Conservation (phyloP, 805 yeast genomes). For the Zygotorulaspora chibaensis region DNA sequence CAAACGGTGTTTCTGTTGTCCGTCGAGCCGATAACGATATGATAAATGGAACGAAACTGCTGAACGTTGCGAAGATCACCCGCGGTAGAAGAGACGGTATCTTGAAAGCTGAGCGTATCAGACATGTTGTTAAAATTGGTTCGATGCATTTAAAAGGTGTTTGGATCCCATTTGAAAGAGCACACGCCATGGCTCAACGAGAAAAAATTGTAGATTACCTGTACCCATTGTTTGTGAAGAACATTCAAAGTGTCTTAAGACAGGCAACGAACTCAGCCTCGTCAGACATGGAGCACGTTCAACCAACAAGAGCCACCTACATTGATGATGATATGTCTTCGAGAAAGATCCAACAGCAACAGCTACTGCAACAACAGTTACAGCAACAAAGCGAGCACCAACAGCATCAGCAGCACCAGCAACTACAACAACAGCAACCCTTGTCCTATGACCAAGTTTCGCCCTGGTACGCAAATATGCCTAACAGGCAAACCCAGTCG, state of each 20-base stretch:
- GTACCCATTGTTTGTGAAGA: slow-evolving; percentile 68
- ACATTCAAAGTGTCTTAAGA: slow-evolving; percentile 50
- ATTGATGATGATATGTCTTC: neutral
- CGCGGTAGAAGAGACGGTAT: slow-evolving; percentile 85
- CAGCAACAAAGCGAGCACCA: slow-evolving; percentile 7
- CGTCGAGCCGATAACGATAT: slow-evolving; percentile 81
- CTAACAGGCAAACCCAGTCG: slow-evolving; percentile 2
- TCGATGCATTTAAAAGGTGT: slow-evolving; percentile 87
- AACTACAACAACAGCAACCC: slow-evolving; percentile 9
- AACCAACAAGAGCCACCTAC: neutral
- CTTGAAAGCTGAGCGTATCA: slow-evolving; percentile 66
- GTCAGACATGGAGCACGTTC: neutral
- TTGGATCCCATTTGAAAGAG: slow-evolving; percentile 85
- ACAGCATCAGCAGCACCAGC: slow-evolving; percentile 9
- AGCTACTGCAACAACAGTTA: slow-evolving; percentile 6
- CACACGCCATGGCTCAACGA: slow-evolving; percentile 73
- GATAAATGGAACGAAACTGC: slow-evolving; percentile 79
- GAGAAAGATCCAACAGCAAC: slow-evolving; percentile 7
- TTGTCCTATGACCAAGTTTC: slow-evolving; percentile 8
- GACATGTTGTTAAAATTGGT: slow-evolving; percentile 82
- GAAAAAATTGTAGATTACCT: slow-evolving; percentile 67
- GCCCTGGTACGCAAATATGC: slow-evolving; percentile 7
- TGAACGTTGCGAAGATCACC: slow-evolving; percentile 83
- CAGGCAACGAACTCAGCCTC: slow-evolving; percentile 16
- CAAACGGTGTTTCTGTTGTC: slow-evolving; percentile 73